Evolutionary conservation across 352 stramenopile genomes (phyloP), one percentile per base, ranked within the genome.

Genomic region (Peronospora tabacina): DNA sequence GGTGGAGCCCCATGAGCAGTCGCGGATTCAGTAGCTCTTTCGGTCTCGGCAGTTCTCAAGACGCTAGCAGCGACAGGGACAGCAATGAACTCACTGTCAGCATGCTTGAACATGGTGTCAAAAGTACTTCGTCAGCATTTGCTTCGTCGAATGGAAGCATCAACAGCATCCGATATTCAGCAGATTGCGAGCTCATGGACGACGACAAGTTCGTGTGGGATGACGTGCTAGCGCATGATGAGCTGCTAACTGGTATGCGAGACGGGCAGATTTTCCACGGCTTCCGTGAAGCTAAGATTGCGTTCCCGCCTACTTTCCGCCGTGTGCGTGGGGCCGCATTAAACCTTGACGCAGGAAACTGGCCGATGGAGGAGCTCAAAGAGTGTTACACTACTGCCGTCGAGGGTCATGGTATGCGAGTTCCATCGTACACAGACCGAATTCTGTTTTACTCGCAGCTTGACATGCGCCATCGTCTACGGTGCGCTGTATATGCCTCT

Each of bases 361-460:
- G 62, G 58, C 13, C 53, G 6, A 43, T 62, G 0, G 49, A 61
- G 26, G 61, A 65, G 32, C 41, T 74, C 12, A 22, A 44, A 2
- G 49, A 43, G 8, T 80, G 75, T 16, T 93, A 83, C 52, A 86
- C 80, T 11, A 86, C 72, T 3, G 44, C 45, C 0, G 52, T 87
- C 1, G 64, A 77, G 20, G 72, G 68, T n/a, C 72, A 73, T 15
- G 72, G 75, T 11, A 63, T 40, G 43, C 85, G 85, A 26, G 75
- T 92, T 11, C 87, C 87, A 19, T 95, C 84, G 20, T 96, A 94
- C 58, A 96, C 87, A 8, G 87, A 96, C 46, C 82, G 87, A 15
- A 93, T 96, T 26, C 61, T 96, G 32, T 85, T 80, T 39, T 78
- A 84, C 39, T 94, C 85, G 7, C 70, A 92, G 32, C 57, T 64